phyloP scores from a whole-genome alignment of 2,329 filamentous ascomycete species.

The Hymenoscyphus fraxineus region DNA sequence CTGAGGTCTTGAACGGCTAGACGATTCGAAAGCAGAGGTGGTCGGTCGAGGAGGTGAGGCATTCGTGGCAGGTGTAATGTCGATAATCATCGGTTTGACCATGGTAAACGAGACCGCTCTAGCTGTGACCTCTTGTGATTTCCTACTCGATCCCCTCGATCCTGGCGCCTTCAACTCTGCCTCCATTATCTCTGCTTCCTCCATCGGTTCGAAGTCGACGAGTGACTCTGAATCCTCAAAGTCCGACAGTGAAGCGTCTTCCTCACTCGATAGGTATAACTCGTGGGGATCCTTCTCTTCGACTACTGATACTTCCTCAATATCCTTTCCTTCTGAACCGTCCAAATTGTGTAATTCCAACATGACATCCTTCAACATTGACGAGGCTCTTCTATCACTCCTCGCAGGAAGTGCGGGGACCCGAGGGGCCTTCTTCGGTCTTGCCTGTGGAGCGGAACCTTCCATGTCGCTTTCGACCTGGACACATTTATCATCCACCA shows the following conservation, averaged over 20 bases:
- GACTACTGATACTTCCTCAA: slow-evolving; percentile 18
- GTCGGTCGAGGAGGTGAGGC: slow-evolving; percentile 6
- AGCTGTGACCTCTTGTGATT: slow-evolving; percentile 51
- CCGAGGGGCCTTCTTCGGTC: slow-evolving; percentile 24
- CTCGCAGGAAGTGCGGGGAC: slow-evolving; percentile 26
- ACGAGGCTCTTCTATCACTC: slow-evolving; percentile 28
- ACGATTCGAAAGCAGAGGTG: slow-evolving; percentile 8
- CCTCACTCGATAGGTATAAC: slow-evolving; percentile 62
- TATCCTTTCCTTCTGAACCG: slow-evolving; percentile 16
- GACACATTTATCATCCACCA: slow-evolving; percentile 24
- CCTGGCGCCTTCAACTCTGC: slow-evolving; percentile 34
- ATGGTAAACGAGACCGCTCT: slow-evolving; percentile 57
- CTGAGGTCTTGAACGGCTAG: slow-evolving; percentile 11
- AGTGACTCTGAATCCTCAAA: slow-evolving; percentile 49
- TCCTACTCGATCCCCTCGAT: slow-evolving; percentile 25
- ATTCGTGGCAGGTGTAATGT: slow-evolving; percentile 17
- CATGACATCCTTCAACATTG: slow-evolving; percentile 27
- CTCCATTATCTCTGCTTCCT: slow-evolving; percentile 29
- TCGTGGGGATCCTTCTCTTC: slow-evolving; percentile 46
- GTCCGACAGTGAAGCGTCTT: slow-evolving; percentile 60
- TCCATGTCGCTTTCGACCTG: slow-evolving; percentile 32
- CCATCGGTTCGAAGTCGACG: slow-evolving; percentile 39
- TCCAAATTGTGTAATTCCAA: slow-evolving; percentile 30
- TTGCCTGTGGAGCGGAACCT: slow-evolving; percentile 24
- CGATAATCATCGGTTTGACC: slow-evolving; percentile 51